Base-by-base conservation (phyloP, 106 monocot genomes). In the Dendrobium chrysotoxum region DNA sequence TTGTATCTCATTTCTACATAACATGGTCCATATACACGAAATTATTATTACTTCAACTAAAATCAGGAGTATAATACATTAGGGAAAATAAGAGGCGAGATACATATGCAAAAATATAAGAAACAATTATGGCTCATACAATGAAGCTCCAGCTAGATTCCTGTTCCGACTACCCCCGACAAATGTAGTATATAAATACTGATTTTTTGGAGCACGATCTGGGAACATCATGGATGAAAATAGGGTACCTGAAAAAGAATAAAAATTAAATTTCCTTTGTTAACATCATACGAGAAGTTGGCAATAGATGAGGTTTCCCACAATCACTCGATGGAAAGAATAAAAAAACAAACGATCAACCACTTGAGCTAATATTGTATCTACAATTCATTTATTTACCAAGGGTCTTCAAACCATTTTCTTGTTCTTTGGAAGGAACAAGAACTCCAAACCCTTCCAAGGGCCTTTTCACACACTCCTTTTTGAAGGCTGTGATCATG, bases 151-250 rank as follows among this genome's bases (percentile, higher is more conserved):
- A 45, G 95, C 95, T 72, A 98, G 82, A 66, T 92, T 95, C 79
- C 87, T 89, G 79, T 95, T 95, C 13, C 95, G 86, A 80, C 91
- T 95, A 3, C 98, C 97, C 66, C 98, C 98, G 82, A 98, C 77
- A 86, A 98, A 98, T 38, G 95, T 93, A 1, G 98, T 98, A 64
- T 92, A 98, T 8, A 95, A 78, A 87, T 91, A 85, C 72, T 95
- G 95, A 90, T 95, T 88, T 81, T 50, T 76, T 18, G 94, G 94
- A 77, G 95, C 92, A 79, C 98, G 89, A 84, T 98, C 92, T 18
- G 98, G 98, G 72, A 98, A 98, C 98, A 98, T 95, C 91, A 91
- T 88, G 13, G 98, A 98, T 77, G 95, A 98, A 92, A 98, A 98
- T 4, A 98, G 89, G n/a, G 95, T 98, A 46, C 98, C 98, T 98